Evolutionary conservation across 495 filamentous ascomycete genomes (phyloP), one percentile per base, ranked within the genome.

Genomic region (Penicillium mononematosum): DNA sequence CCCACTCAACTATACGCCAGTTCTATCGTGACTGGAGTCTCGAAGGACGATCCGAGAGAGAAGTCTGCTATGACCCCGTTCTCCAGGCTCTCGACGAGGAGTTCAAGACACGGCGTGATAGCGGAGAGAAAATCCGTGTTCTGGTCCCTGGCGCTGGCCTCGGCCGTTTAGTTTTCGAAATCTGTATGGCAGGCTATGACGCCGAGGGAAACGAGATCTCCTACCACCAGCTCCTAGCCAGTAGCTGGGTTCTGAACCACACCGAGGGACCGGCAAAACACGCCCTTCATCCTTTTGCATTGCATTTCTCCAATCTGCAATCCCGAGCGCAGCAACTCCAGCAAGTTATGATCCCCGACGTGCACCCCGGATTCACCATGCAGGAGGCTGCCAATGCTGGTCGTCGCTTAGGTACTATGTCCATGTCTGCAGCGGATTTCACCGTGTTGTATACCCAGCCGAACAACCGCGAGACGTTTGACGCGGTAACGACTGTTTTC

Each of bases 151-250:
- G 95, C 5, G 93, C 92, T 4, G 94, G 94, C 1, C 75, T 98
- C 27, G 92, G 91, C 12, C 83, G 94, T 4, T 73, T 97, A 9
- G 89, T 96, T 5, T 91, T 93, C 62, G 94, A 98, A 12, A 75
- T 97, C 45, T 90, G 86, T 63, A 72, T 72, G n/a, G 78, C 76
- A 5, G 94, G 94, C 14, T 96, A 84, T 71, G 68, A 78, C 0
- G 81, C 83, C 1, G 91, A 98, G 68, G 94, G 95, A 12, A 98
- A 98, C 59, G 94, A 98, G 75, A 92, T 98, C 59, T 95, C 90
- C 16, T 96, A 93, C 62, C 94, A 98, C 69, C 89, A 93, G 64
- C 80, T 97, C 11, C 73, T 98, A 54, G 92, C 91, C 12, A 91
- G 88, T 55, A 88, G 86, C 27, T 96, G 91, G 77, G 79, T 97